Conservation (phyloP, 1,284 basidiomycete genomes). For the Naganishia liquefaciens region DNA sequence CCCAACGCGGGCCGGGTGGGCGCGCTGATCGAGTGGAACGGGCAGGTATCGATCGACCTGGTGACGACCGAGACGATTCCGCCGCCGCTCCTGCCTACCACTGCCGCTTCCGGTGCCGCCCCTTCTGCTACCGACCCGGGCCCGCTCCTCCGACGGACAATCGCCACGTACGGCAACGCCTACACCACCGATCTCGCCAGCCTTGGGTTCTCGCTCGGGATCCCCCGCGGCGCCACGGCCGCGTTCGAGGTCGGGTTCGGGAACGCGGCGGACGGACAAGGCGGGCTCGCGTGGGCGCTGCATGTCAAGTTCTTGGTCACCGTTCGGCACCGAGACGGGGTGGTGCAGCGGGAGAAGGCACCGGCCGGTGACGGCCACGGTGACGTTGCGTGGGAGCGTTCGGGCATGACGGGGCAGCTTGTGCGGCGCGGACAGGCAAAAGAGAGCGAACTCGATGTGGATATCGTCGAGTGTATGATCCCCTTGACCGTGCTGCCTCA, state of each 20-base stretch:
- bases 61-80: constrained; percentile 83
- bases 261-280: constrained; percentile 53
- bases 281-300: constrained; percentile 84
- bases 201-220: constrained; percentile 80
- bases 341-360: constrained; percentile 50
- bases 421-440: constrained; percentile 6
- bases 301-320: constrained; percentile 76
- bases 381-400: constrained; percentile 6
- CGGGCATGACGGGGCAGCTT: constrained; percentile 26
- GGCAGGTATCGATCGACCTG: constrained; percentile 75
- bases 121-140: constrained; percentile 37
- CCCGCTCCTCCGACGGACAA: constrained; percentile 57
- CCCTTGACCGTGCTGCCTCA: constrained; percentile 16
- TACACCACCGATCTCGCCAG: constrained; percentile 70
- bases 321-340: constrained; percentile 60
- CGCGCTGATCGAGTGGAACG: not conserved
- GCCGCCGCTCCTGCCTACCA: constrained; percentile 56
- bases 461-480: constrained; percentile 25
- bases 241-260: constrained; percentile 63
- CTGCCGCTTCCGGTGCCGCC: constrained; percentile 41
- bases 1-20: not conserved
- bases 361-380: not conserved
- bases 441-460: constrained; percentile 14
- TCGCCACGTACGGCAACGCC: constrained; percentile 78
- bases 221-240: constrained; percentile 83